A percentile compares a stretch with the other conserved stretches of the same genome.
These are phyloP conservation scores for Quercus phellos DNA, from an alignment of 331 rosid species.

Conservation along the genomic window DNA sequence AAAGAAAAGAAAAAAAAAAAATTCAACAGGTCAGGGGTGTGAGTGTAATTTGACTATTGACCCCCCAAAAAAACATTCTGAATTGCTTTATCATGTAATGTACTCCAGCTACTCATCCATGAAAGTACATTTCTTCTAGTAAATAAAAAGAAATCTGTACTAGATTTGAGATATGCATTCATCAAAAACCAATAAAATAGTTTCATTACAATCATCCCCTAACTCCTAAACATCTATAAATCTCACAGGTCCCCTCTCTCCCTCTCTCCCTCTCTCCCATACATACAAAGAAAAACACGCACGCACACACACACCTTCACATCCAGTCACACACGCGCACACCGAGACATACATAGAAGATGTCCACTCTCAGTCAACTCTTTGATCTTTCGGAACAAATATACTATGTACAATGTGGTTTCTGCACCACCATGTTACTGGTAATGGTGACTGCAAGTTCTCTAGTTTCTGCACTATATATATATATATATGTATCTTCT, in stretches of 20 bases:
- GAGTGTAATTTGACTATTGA: conserved; percentile 24
- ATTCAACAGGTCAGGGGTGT: conserved; percentile 20
- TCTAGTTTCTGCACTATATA: background rate
- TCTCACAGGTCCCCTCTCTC: conserved; percentile 21
- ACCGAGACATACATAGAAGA: conserved; percentile 3
- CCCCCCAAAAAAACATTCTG: conserved; percentile 2
- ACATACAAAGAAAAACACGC: background rate
- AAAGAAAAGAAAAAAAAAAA: no score
- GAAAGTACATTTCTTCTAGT: conserved; percentile 28
- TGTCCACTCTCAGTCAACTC: conserved; percentile 57
- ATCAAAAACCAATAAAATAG: conserved; percentile 28
- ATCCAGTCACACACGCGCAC: background rate
- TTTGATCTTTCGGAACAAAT: conserved; percentile 74
- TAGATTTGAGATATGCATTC: conserved; percentile 10
- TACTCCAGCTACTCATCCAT: conserved; percentile 8
- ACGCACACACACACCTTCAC: background rate
- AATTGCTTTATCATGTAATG: no score
- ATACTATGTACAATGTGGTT: conserved; percentile 87
- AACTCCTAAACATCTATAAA: conserved; percentile 56
- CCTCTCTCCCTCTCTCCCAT: background rate
- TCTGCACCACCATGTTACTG: conserved; percentile 76
- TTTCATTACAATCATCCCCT: conserved; percentile 32
- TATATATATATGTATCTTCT: background rate
- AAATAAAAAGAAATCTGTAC: conserved; percentile 25
- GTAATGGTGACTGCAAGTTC: conserved; percentile 24